Evolutionary conservation across 106 monocot species (phyloP).

Genomic region (Vanilla planifolia): DNA sequence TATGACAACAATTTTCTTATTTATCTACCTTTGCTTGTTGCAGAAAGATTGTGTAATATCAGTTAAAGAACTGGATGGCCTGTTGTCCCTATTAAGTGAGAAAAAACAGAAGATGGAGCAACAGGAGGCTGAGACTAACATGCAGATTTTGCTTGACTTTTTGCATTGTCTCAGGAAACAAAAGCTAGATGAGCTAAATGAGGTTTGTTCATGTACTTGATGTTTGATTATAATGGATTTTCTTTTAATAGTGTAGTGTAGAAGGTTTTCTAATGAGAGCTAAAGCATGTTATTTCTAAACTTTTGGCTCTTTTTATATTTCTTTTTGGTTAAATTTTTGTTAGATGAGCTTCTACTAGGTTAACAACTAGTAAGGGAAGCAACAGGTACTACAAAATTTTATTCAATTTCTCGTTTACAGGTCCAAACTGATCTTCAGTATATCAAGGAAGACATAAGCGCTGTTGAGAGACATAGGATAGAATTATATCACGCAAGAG

Average conservation of each 20-base stretch:
- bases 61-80: slow-evolving; percentile 80
- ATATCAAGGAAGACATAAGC: slow-evolving; percentile 93
- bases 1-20: too few species aligned
- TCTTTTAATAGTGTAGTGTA: too few species aligned
- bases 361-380: not conserved
- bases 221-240: too few species aligned
- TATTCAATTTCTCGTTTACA: slow-evolving; percentile 15
- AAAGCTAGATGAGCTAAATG: slow-evolving; percentile 86
- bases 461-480: slow-evolving; percentile 79
- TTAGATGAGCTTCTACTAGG: not conserved
- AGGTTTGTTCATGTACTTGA: slow-evolving; percentile 34
- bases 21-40: not conserved
- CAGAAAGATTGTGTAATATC: slow-evolving; percentile 84
- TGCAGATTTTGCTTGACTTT: slow-evolving; percentile 93
- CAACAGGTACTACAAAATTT: not conserved
- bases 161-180: slow-evolving; percentile 90
- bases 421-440: slow-evolving; percentile 95
- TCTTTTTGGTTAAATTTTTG: not conserved
- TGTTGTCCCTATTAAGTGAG: slow-evolving; percentile 68
- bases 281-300: not conserved
- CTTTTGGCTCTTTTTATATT: slow-evolving; percentile 2
- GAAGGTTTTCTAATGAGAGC: not conserved
- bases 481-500: slow-evolving; percentile 78
- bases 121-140: slow-evolving; percentile 91
- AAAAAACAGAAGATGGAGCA: slow-evolving; percentile 92